These are phyloP conservation scores for Solanum ahanhuiri DNA, from an alignment of 257 asterid genomes.

Conservation along the genomic window DNA sequence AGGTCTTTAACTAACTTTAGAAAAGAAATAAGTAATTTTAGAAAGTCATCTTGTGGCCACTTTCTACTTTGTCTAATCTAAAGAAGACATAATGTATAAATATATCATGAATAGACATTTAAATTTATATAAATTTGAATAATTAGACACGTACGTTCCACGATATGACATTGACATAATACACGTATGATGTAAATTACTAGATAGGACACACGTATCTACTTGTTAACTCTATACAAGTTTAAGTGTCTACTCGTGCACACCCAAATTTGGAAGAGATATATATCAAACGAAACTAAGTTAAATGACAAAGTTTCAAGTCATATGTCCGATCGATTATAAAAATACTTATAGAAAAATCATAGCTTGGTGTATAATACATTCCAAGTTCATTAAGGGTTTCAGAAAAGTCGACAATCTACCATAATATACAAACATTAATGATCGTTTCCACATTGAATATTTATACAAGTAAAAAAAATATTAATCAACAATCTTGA, in stretches of 20 bases:
- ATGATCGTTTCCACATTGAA: neutral
- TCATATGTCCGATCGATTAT: neutral
- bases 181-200: fast-evolving
- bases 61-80: neutral
- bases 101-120: too few relatives aligned
- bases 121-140: fast-evolving
- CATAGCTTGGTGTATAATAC: neutral
- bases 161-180: too few relatives aligned
- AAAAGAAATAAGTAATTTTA: neutral
- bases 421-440: too few relatives aligned
- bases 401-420: too few relatives aligned
- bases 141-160: too few relatives aligned
- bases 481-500: neutral
- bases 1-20: neutral
- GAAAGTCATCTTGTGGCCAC: neutral
- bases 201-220: neutral
- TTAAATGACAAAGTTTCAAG: too few relatives aligned
- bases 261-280: fast-evolving
- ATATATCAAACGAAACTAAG: fast-evolving
- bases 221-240: neutral
- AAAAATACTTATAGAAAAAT: neutral
- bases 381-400: neutral
- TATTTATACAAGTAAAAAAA: neutral
- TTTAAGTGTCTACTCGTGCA: too few relatives aligned
- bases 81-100: neutral